A percentile compares a stretch with the other conserved stretches of the same genome.
These are phyloP conservation scores for Tricholomella constricta DNA, from an alignment of 768 basidiomycete species.

Conservation along the genomic window DNA sequence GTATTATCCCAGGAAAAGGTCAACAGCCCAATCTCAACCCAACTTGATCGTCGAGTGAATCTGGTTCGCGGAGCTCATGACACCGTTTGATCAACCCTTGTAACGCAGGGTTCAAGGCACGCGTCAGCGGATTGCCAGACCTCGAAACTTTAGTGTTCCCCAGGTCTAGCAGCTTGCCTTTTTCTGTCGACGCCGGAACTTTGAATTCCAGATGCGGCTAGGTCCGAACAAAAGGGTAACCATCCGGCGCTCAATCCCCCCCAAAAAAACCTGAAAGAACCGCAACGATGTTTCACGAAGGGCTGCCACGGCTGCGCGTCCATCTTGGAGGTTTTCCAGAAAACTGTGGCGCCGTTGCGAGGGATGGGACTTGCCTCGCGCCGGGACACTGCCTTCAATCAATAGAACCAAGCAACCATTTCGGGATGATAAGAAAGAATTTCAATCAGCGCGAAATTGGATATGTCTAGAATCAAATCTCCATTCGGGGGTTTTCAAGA, in stretches of 20 bases:
- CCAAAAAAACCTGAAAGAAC: constrained; percentile 29
- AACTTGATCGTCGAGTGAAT: constrained; percentile 45
- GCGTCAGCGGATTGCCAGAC: constrained; percentile 42
- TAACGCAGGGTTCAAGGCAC: constrained; percentile 47
- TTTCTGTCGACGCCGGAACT: constrained; percentile 48
- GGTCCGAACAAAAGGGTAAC: constrained; percentile 41
- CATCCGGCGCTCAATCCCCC: constrained; percentile 38
- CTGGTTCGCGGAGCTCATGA: constrained; percentile 47
- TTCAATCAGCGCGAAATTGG: constrained; percentile 29
- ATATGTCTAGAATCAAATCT: constrained; percentile 6
- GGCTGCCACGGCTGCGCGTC: constrained; percentile 22
- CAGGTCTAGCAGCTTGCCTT: constrained; percentile 42
- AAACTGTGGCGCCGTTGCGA: constrained; percentile 31
- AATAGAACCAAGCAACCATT: constrained; percentile 12
- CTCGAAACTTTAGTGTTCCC: constrained; percentile 48
- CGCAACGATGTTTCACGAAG: constrained; percentile 39
- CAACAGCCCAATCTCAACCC: constrained; percentile 41
- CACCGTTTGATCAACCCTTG: constrained; percentile 46
- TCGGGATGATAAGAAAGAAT: constrained; percentile 17
- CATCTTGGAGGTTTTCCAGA: constrained; percentile 33
- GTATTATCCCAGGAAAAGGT: constrained; percentile 47
- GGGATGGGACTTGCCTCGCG: constrained; percentile 5
- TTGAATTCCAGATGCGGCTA: constrained; percentile 53
- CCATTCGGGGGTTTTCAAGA: not conserved
- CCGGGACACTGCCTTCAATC: constrained; percentile 10